These are phyloP conservation scores for Pyrus pyrifolia DNA, from an alignment of 306 rosid genomes.

Conservation along the genomic window DNA sequence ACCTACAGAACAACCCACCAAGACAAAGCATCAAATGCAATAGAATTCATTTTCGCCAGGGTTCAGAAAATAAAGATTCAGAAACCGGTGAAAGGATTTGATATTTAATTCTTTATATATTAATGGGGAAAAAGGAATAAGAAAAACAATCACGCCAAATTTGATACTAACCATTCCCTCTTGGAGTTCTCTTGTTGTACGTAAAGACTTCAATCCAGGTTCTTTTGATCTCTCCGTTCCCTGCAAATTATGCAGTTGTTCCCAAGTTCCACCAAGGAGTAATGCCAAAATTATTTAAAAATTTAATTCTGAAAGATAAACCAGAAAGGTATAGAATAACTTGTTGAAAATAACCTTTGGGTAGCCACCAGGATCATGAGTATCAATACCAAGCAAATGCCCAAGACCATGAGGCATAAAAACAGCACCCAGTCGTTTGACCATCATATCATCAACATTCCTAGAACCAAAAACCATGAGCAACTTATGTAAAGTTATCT, in stretches of 20 bases:
- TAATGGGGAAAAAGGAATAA: neutral
- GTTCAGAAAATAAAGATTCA: neutral
- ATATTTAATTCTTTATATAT: neutral
- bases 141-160: neutral
- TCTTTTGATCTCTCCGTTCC: slow-evolving; percentile 57
- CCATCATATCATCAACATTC: slow-evolving; percentile 66
- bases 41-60: neutral
- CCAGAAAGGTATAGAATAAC: slow-evolving; percentile 10
- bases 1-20: slow-evolving; percentile 38
- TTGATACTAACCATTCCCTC: slow-evolving; percentile 76
- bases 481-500: neutral
- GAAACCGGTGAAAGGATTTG: neutral
- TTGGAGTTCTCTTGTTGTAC: slow-evolving; percentile 48
- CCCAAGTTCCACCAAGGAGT: neutral
- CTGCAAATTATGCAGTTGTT: slow-evolving; percentile 33
- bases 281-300: neutral
- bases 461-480: slow-evolving; percentile 34
- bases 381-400: slow-evolving; percentile 91
- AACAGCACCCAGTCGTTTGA: slow-evolving; percentile 60
- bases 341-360: slow-evolving; percentile 38
- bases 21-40: neutral
- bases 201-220: slow-evolving; percentile 77
- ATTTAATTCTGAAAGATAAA: neutral
- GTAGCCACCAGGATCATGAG: slow-evolving; percentile 98
- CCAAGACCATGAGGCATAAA: slow-evolving; percentile 96